A percentile compares a stretch with the other conserved stretches of the same genome.
Conservation (phyloP, 1,139 yeast species). For the Lodderomyces beijingensis region DNA sequence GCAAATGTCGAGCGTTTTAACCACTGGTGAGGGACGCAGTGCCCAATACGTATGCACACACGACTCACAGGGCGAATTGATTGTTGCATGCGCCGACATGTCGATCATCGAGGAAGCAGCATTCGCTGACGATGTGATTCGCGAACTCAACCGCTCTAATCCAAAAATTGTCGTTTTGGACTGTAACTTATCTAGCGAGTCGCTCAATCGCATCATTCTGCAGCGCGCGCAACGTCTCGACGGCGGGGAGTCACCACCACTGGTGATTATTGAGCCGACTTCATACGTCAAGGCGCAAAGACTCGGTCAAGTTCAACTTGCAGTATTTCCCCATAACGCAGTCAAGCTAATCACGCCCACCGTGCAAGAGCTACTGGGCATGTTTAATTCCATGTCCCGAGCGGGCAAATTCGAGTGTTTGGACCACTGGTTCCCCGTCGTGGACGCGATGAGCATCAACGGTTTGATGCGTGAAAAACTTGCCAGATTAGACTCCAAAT, state of each 20-base stretch:
- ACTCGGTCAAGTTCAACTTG: constrained; percentile 23
- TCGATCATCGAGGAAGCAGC: constrained; percentile 47
- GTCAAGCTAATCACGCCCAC: constrained; percentile 65
- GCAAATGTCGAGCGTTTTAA: constrained; percentile 18
- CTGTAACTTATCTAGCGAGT: constrained; percentile 55
- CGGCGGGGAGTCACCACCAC: no score
- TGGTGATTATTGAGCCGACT: constrained; percentile 66
- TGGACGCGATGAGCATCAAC: constrained; percentile 58
- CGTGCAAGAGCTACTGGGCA: constrained; percentile 50
- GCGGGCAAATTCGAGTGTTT: constrained; percentile 39
- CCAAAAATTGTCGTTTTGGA: constrained; percentile 58
- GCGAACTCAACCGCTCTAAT: constrained; percentile 24
- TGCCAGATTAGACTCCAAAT: background rate
- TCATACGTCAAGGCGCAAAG: constrained; percentile 56
- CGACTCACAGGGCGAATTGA: constrained; percentile 52
- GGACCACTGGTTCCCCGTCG: constrained; percentile 65
- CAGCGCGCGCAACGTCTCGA: constrained; percentile 1
- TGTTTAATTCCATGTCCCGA: constrained; percentile 46
- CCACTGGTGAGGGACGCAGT: constrained; percentile 38
- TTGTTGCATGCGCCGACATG: constrained; percentile 87
- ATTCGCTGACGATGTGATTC: constrained; percentile 35
- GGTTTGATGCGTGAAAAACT: constrained; percentile 35
- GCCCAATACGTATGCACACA: constrained; percentile 76
- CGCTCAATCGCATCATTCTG: constrained; percentile 23
- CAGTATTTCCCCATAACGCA: constrained; percentile 28